phyloP scores from a whole-genome alignment of 2,329 filamentous ascomycete genomes.

The Trichoderma koningii region DNA sequence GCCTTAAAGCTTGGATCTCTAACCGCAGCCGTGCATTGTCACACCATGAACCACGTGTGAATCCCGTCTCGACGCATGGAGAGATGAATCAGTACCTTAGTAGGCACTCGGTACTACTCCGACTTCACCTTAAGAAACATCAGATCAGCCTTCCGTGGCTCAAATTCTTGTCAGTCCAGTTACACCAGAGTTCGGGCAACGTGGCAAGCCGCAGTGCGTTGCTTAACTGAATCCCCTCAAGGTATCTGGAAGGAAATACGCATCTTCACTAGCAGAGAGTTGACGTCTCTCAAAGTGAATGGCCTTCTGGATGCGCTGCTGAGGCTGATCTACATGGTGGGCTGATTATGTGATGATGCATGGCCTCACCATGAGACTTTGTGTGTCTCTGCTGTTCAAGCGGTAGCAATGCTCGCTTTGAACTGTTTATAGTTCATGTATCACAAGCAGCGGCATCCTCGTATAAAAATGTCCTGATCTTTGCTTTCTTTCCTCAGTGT shows the following conservation, averaged over 20 bases:
- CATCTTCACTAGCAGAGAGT: constrained; percentile 1
- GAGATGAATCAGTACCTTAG: background rate
- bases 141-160: too few species aligned
- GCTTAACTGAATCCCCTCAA: background rate
- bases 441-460: background rate
- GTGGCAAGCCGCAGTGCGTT: background rate
- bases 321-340: constrained; percentile 12
- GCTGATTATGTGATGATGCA: constrained; percentile 22
- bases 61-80: constrained; percentile 1
- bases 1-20: background rate
- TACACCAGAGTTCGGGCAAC: too few species aligned
- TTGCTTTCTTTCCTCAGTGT: background rate
- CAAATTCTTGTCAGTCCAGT: too few species aligned
- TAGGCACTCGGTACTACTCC: too few species aligned
- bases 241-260: background rate
- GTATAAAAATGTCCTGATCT: background rate
- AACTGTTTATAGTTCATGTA: background rate
- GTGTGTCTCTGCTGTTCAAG: background rate
- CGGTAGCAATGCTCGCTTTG: background rate
- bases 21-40: background rate
- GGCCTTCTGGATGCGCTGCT: constrained; percentile 3
- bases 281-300: constrained; percentile 17
- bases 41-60: constrained; percentile 23
- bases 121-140: too few species aligned
- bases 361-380: constrained; percentile 17